phyloP scores from a whole-genome alignment of 148 eudicot genomes.

The Rhododendron ovatum region DNA sequence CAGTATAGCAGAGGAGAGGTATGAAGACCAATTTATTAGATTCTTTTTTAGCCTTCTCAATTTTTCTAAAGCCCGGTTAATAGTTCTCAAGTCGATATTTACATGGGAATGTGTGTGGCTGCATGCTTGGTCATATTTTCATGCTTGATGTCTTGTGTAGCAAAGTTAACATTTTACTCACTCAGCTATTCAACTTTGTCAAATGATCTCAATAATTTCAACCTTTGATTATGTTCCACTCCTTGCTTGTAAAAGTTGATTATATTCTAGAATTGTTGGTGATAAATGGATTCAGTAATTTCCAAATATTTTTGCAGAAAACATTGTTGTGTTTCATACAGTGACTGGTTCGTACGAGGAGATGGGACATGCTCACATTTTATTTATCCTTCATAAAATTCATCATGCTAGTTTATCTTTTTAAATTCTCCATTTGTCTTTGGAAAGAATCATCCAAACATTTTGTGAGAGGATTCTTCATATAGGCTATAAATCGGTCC shows the following conservation, averaged over 20 bases:
- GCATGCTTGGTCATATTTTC: slow-evolving; percentile 1
- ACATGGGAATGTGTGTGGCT: not conserved
- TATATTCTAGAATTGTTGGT: not conserved
- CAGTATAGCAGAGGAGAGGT: slow-evolving; percentile 97
- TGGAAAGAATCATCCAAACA: not conserved
- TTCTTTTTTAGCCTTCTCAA: not conserved
- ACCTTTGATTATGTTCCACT: slow-evolving; percentile 6
- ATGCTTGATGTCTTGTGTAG: not conserved
- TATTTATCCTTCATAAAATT: not conserved
- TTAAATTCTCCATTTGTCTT: not conserved
- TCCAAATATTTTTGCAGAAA: not conserved
- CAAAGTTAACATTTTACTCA: not conserved
- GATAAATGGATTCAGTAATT: not conserved
- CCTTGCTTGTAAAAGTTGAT: not conserved
- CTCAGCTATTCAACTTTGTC: not conserved
- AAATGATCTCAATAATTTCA: not conserved
- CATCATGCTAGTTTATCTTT: not conserved
- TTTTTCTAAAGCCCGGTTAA: slow-evolving; percentile 1
- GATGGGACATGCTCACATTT: not conserved
- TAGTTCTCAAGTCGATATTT: not conserved
- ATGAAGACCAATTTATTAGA: slow-evolving; percentile 9
- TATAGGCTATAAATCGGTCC: not conserved
- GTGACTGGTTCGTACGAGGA: not conserved
- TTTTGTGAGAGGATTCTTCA: not conserved
- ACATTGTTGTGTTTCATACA: not conserved